Percentiles rank a stretch among this genome's conserved stretches.
These are phyloP conservation scores for Delitschia confertaspora DNA, from an alignment of 495 filamentous ascomycete genomes.

Conservation along the genomic window DNA sequence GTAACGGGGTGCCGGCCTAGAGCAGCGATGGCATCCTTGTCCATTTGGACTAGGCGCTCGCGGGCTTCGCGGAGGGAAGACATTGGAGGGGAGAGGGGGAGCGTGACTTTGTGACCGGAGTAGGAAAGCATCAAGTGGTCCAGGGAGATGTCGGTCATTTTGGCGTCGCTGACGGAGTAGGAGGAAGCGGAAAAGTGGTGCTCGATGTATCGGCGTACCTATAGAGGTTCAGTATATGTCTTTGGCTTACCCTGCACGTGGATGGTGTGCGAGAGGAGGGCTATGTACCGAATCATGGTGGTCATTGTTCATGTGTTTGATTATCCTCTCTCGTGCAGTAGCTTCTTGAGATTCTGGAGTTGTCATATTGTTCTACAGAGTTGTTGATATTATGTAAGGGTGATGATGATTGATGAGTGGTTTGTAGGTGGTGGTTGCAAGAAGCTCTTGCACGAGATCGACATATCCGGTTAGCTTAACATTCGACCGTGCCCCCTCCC, in stretches of 20 bases:
- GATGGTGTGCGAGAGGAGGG: not conserved
- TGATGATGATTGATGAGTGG: not conserved
- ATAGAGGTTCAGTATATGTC: not conserved
- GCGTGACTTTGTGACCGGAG: constrained; percentile 41
- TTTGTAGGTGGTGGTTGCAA: not conserved
- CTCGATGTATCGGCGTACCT: constrained; percentile 56
- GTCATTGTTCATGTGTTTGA: constrained; percentile 74
- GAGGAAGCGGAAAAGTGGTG: constrained; percentile 48
- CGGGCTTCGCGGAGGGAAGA: constrained; percentile 51
- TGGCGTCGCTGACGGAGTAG: constrained; percentile 39
- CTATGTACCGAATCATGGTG: constrained; percentile 50
- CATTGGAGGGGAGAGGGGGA: constrained; percentile 58
- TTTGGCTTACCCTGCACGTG: not conserved
- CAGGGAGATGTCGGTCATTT: constrained; percentile 52
- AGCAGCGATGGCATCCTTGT: constrained; percentile 45
- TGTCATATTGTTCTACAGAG: constrained; percentile 18
- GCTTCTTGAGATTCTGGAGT: constrained; percentile 32
- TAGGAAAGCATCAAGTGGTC: constrained; percentile 46
- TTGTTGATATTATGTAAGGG: not conserved
- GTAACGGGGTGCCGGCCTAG: constrained; percentile 49
- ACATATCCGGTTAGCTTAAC: too few species aligned
- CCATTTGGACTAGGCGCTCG: constrained; percentile 58
- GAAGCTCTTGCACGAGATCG: too few species aligned
- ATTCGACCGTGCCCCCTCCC: too few species aligned
- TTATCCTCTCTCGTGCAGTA: constrained; percentile 52